phyloP scores from a whole-genome alignment of 139 green algal species.

The Chlamydomonas sp. region DNA sequence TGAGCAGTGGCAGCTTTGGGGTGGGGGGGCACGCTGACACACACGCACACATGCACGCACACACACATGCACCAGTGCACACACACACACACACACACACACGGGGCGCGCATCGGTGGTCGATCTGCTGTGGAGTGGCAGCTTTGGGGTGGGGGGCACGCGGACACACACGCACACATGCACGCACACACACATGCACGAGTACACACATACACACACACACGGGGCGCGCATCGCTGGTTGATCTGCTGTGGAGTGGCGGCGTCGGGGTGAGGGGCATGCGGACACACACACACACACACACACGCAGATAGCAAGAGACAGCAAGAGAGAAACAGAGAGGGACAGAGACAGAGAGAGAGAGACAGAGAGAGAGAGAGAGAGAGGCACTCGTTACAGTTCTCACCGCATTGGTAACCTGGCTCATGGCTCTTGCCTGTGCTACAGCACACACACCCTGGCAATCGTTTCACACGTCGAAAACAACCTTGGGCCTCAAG shows the following conservation, averaged over 20 bases:
- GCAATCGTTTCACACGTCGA: not conserved
- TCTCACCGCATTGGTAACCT: no score
- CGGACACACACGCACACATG: not conserved
- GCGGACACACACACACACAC: not conserved
- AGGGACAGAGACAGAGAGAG: no score
- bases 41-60: not conserved
- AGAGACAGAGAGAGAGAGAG: not conserved
- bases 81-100: constrained; percentile 5
- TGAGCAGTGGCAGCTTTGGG: not conserved
- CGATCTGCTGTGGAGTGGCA: not conserved
- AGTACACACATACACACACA: not conserved
- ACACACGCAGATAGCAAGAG: not conserved
- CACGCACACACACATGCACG: not conserved
- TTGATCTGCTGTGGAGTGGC: not conserved
- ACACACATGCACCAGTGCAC: not conserved
- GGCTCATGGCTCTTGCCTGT: no score
- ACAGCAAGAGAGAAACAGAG: not conserved
- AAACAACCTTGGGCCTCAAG: not conserved
- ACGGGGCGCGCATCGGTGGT: no score
- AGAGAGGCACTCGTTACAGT: no score
- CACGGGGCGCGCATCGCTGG: no score
- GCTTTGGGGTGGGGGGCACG: not conserved
- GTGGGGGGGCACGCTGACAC: not conserved
- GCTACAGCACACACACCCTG: no score
- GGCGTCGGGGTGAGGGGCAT: not conserved